Percentiles rank a stretch among this genome's conserved stretches.
phyloP scores from a whole-genome alignment of 202 grass and related monocot species.

The Dendrocalamus latiflorus region DNA sequence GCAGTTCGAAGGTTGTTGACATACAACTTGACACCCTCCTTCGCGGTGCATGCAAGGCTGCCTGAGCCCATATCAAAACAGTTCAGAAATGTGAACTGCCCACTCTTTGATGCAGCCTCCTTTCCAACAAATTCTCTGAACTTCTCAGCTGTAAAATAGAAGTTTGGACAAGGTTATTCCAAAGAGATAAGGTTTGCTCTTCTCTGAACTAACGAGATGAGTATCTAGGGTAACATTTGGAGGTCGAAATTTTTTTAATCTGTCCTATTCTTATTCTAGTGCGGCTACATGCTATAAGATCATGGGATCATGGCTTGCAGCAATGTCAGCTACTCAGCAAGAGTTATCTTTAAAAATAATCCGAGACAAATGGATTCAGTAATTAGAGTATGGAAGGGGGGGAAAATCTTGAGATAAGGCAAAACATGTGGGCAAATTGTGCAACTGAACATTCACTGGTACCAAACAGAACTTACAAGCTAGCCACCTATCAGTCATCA shows the following conservation, averaged over 20 bases:
- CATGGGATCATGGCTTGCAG: not conserved
- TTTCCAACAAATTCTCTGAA: constrained; percentile 27
- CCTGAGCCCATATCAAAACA: constrained; percentile 94
- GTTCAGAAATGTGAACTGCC: constrained; percentile 92
- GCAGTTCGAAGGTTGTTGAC: constrained; percentile 68
- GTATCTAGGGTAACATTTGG: not conserved
- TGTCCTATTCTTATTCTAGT: not conserved
- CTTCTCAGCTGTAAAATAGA: not conserved
- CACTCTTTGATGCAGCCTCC: constrained; percentile 92
- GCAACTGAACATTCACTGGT: not conserved
- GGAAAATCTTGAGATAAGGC: not conserved
- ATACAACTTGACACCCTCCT: constrained; percentile 91
- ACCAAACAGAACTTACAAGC: too few relatives aligned
- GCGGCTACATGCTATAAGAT: not conserved
- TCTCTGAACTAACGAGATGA: not conserved
- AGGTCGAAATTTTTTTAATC: too few relatives aligned
- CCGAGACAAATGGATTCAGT: not conserved
- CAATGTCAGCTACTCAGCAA: constrained; percentile 8
- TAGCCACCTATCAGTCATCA: not conserved
- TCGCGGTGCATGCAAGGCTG: constrained; percentile 63
- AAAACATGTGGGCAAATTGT: not conserved
- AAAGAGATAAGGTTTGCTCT: not conserved
- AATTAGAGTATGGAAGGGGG: not conserved
- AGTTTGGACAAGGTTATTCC: not conserved
- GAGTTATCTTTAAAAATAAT: not conserved